A percentile compares a stretch with the other conserved stretches of the same genome.
These are phyloP conservation scores for Cladosporium halotolerans DNA, from an alignment of 2,329 filamentous ascomycete species.

Conservation along the genomic window DNA sequence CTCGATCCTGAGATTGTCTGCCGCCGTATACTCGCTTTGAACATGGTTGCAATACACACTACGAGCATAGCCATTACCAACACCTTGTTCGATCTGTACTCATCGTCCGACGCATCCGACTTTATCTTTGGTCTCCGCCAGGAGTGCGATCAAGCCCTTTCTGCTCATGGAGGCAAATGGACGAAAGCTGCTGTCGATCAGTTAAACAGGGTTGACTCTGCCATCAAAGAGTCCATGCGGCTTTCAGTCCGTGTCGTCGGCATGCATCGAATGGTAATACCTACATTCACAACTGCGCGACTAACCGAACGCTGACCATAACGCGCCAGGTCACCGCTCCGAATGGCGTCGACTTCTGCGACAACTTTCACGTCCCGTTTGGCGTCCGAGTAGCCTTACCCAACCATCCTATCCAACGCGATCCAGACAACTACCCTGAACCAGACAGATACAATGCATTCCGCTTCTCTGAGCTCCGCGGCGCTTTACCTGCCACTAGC, in stretches of 20 bases:
- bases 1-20: constrained; percentile 15
- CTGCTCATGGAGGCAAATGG: constrained; percentile 14
- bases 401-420: constrained; percentile 21
- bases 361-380: constrained; percentile 17
- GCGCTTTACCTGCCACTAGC: constrained; percentile 8
- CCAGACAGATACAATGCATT: constrained; percentile 24
- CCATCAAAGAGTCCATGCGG: constrained; percentile 27
- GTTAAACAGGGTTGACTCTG: constrained; percentile 19
- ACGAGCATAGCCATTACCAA: constrained; percentile 20
- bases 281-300: too few relatives aligned
- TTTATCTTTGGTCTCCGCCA: constrained; percentile 18
- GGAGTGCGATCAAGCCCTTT: constrained; percentile 18
- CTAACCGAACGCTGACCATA: background rate
- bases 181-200: constrained; percentile 19
- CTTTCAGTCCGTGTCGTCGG: constrained; percentile 14
- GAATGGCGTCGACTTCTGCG: constrained; percentile 21
- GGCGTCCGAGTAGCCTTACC: constrained; percentile 21
- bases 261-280: constrained; percentile 13
- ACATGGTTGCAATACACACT: constrained; percentile 24
- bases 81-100: constrained; percentile 19
- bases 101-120: constrained; percentile 13
- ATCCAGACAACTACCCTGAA: constrained; percentile 21
- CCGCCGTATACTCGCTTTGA: constrained; percentile 19
- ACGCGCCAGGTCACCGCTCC: constrained; percentile 18
- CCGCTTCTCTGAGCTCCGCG: constrained; percentile 15